These are phyloP conservation scores for Ichthyophthirius multifiliis DNA, from an alignment of 169 alveolate genomes.

Conservation along the genomic window DNA sequence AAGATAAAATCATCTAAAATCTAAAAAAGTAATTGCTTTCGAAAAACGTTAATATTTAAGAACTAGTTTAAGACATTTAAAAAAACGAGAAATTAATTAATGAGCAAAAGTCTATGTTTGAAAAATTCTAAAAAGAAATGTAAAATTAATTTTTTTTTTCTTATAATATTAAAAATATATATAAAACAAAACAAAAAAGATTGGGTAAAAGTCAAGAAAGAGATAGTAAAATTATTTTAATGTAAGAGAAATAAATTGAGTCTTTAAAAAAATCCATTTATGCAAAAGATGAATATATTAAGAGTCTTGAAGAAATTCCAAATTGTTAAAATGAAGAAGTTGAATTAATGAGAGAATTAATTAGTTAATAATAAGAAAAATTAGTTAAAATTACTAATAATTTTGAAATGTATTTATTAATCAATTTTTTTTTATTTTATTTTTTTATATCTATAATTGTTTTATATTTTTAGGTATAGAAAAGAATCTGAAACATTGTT, in stretches of 20 bases:
- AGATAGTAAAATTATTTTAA: not conserved
- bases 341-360: not conserved
- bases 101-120: not conserved
- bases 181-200: not conserved
- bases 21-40: not conserved
- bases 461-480: too few relatives aligned
- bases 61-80: not conserved
- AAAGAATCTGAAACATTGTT: too few relatives aligned
- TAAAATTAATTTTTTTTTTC: not conserved
- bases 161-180: not conserved
- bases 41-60: not conserved
- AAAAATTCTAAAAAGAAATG: not conserved
- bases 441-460: too few relatives aligned
- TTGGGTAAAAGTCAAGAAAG: not conserved
- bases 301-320: not conserved
- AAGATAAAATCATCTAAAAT: not conserved
- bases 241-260: not conserved
- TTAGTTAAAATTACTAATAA: not conserved
- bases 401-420: conserved; percentile 6
- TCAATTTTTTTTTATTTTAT: too few relatives aligned
- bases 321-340: not conserved
- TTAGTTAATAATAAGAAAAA: not conserved
- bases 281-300: not conserved
- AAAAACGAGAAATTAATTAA: not conserved
- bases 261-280: not conserved